Evolutionary conservation across 176 grass and related monocot species (phyloP), one percentile per base, ranked within the genome.

Genomic region (Oryza meyeriana): DNA sequence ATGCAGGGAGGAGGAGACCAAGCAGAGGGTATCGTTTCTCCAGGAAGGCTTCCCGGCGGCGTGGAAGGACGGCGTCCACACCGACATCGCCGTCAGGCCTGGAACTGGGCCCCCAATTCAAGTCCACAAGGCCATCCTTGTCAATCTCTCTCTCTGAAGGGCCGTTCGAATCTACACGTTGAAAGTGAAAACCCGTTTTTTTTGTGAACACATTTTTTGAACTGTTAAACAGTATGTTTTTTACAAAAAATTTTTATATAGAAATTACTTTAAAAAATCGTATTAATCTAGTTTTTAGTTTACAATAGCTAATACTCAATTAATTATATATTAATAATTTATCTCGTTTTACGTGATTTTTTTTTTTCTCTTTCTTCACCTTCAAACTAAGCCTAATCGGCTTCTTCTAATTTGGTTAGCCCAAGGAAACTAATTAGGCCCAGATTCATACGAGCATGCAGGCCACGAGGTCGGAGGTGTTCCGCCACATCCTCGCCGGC

Each of bases 51-150:
- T 89, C 24, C 81, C 81, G 71, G 27, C 66, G 40, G 88, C 90
- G 48, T 80, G 94, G 84, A 75, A 82, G 47, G 95, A 94, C 17
- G 84, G 77, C 33, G 71, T 92, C 45, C 92, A 94, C 81, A 89
- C 95, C 1, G 95, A 98, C 78, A 95, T 98, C 16, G 1, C 89
- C 41, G 64, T 98, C 3, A 91, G 67, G 35, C 88, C 95, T 12
- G 86, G 81, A 1, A 80, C 18, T 59, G 95, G 95, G 69, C 36
- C 52, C 2, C 88, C 92, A 61, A 91, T 98, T 0, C 67, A 88
- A 26, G 88, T 92, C 63, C 95, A 98, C 79, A 94, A 79, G 70
- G 90, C 92, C 50, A 42, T 98, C 22, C 81, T 98, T 79, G 95
- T 98, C 10, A 81, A 88, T 64, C 25, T 4, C 11, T 33, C 4